These are phyloP conservation scores for Kwoniella pini DNA, from an alignment of 768 basidiomycete genomes.

Conservation along the genomic window DNA sequence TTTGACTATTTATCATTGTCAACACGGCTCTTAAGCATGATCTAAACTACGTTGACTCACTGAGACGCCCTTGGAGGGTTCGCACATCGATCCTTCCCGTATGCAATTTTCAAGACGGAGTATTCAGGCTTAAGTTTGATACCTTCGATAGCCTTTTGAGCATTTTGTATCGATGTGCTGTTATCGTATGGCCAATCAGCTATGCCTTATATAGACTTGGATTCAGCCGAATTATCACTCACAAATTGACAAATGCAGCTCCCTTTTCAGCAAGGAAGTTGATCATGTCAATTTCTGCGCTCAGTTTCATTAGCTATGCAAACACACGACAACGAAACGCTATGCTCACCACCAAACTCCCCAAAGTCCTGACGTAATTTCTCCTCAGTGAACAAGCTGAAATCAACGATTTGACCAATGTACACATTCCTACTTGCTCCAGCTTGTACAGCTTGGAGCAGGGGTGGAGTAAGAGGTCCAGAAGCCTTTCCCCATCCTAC, in stretches of 20 bases:
- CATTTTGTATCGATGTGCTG: conserved; percentile 39
- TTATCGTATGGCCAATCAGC: neutral
- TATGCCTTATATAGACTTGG: neutral
- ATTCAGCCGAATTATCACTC: conserved; percentile 20
- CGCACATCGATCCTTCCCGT: conserved; percentile 94
- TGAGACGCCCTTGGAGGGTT: conserved; percentile 65
- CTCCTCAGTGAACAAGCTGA: conserved; percentile 86
- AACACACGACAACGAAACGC: neutral
- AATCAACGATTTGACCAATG: conserved; percentile 92
- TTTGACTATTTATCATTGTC: conserved; percentile 11
- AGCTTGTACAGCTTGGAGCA: conserved; percentile 83
- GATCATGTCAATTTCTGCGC: conserved; percentile 83
- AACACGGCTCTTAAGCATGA: neutral
- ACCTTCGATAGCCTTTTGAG: conserved; percentile 94
- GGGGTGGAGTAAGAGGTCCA: conserved; percentile 76
- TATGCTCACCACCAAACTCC: conserved; percentile 68
- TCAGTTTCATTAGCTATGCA: neutral
- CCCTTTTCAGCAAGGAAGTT: conserved; percentile 94
- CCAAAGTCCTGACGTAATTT: conserved; percentile 89
- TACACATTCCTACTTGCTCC: conserved; percentile 97
- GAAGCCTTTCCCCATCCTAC: conserved; percentile 98
- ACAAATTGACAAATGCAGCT: conserved; percentile 65
- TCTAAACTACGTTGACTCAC: conserved; percentile 5
- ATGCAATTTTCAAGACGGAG: conserved; percentile 80
- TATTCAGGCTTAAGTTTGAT: conserved; percentile 89